Conservation (phyloP, 2,329 filamentous ascomycete species). For the Colletotrichum australisinense region DNA sequence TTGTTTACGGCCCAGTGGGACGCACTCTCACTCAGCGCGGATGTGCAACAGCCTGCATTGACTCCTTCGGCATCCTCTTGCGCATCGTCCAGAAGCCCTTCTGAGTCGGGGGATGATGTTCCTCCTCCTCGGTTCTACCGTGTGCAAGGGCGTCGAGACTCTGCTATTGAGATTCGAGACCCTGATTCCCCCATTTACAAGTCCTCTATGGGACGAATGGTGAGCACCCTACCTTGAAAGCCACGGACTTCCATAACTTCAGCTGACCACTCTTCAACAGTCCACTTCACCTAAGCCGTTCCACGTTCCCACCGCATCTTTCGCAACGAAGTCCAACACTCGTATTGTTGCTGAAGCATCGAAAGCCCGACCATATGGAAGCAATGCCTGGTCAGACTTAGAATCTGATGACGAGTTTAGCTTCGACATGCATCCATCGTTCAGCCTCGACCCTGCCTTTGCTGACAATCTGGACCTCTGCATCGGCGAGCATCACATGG, state of each 20-base stretch:
- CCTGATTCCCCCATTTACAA: conserved; percentile 31
- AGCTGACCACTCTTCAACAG: conserved; percentile 7
- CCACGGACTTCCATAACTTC: not conserved
- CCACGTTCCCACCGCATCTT: conserved; percentile 17
- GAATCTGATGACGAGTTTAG: conserved; percentile 22
- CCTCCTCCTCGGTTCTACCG: conserved; percentile 28
- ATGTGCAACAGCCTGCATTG: conserved; percentile 26
- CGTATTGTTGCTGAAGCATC: not conserved
- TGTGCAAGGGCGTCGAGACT: conserved; percentile 28
- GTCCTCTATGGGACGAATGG: conserved; percentile 14
- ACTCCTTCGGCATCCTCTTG: conserved; percentile 29
- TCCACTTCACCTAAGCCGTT: conserved; percentile 20
- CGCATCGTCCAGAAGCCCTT: conserved; percentile 30
- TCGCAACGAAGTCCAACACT: conserved; percentile 15
- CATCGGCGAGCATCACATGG: conserved; percentile 7
- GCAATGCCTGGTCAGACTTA: conserved; percentile 17
- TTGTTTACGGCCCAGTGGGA: conserved; percentile 32
- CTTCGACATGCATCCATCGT: conserved; percentile 7
- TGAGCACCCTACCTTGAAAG: not conserved
- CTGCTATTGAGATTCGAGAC: conserved; percentile 31
- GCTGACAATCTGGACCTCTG: conserved; percentile 16
- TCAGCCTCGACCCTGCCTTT: conserved; percentile 1
- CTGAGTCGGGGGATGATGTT: conserved; percentile 24
- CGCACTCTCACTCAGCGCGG: conserved; percentile 8
- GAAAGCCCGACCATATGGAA: not conserved